These are phyloP conservation scores for Priceomyces haplophilus DNA, from an alignment of 805 yeast species.

Conservation along the genomic window DNA sequence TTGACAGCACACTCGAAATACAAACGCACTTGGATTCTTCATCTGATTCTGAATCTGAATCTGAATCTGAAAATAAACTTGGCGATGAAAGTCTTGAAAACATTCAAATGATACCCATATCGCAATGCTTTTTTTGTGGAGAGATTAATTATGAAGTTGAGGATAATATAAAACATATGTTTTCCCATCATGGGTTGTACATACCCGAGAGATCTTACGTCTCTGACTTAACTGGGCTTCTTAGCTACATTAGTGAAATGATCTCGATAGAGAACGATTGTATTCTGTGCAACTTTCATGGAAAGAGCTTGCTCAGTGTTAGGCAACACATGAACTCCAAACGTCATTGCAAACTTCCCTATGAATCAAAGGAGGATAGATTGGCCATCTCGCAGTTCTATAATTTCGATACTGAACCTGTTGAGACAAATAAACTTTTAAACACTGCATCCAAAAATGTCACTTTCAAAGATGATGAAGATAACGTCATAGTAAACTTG, in stretches of 20 bases:
- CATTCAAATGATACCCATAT: slow-evolving; percentile 42
- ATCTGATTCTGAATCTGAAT: slow-evolving; percentile 19
- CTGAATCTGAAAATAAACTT: slow-evolving; percentile 17
- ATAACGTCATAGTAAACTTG: slow-evolving; percentile 10
- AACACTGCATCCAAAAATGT: slow-evolving; percentile 22
- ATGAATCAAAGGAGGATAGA: slow-evolving; percentile 40
- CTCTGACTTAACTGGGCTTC: slow-evolving; percentile 36
- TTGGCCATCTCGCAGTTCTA: slow-evolving; percentile 37
- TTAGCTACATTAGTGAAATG: slow-evolving; percentile 36
- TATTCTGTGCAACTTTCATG: slow-evolving; percentile 43
- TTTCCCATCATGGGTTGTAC: slow-evolving; percentile 42
- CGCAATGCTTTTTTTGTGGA: slow-evolving; percentile 59
- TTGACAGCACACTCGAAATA: slow-evolving; percentile 20
- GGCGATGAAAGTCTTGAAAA: slow-evolving; percentile 14
- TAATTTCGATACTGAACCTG: slow-evolving; percentile 25
- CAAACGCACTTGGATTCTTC: slow-evolving; percentile 30
- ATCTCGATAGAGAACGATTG: slow-evolving; percentile 41
- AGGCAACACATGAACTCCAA: slow-evolving; percentile 43
- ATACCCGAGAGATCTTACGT: slow-evolving; percentile 43
- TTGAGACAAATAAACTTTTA: slow-evolving; percentile 5
- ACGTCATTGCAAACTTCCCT: slow-evolving; percentile 47
- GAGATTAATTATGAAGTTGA: slow-evolving; percentile 51
- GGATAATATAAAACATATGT: slow-evolving; percentile 48
- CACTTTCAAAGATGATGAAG: slow-evolving; percentile 17
- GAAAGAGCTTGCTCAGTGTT: slow-evolving; percentile 38